Percentiles rank a stretch among this genome's conserved stretches.
Conservation (phyloP, 257 asterid species). For the Parsonsia alboflavescens region DNA sequence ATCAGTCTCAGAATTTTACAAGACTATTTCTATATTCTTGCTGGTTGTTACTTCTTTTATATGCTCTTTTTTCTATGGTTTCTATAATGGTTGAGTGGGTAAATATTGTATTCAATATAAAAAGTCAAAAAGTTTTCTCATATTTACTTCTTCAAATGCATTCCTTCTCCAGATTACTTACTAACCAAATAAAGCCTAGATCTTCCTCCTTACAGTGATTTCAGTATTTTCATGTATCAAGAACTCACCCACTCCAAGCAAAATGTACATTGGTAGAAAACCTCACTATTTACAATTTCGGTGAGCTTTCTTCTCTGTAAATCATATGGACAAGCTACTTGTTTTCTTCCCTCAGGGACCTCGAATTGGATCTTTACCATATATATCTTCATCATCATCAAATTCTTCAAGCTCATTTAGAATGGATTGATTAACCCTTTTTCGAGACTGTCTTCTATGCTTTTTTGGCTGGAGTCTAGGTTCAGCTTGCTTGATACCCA, state of each 20-base stretch:
- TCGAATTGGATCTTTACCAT: conserved; percentile 36
- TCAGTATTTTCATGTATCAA: background rate
- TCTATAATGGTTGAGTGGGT: too few relatives aligned
- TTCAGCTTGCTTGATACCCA: conserved; percentile 82
- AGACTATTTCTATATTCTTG: too few relatives aligned
- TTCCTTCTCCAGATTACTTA: background rate
- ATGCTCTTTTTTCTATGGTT: too few relatives aligned
- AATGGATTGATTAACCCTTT: conserved; percentile 72
- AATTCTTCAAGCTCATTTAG: conserved; percentile 65
- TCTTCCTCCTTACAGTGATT: background rate
- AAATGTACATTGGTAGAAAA: background rate
- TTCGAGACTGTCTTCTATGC: conserved; percentile 91
- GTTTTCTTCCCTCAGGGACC: conserved; percentile 41
- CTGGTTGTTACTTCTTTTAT: too few relatives aligned
- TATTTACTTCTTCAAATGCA: too few relatives aligned
- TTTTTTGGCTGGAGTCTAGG: conserved; percentile 82
- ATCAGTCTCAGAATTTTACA: too few relatives aligned
- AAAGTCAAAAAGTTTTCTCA: too few relatives aligned
- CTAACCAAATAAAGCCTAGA: too few relatives aligned
- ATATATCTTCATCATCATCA: conserved; percentile 47
- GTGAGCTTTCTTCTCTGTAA: background rate
- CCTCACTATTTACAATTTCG: background rate
- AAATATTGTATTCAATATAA: too few relatives aligned
- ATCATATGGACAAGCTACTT: background rate
- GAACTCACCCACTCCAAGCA: background rate